phyloP scores from a whole-genome alignment of 345 rosid species.

The Streptanthus diversifolius region DNA sequence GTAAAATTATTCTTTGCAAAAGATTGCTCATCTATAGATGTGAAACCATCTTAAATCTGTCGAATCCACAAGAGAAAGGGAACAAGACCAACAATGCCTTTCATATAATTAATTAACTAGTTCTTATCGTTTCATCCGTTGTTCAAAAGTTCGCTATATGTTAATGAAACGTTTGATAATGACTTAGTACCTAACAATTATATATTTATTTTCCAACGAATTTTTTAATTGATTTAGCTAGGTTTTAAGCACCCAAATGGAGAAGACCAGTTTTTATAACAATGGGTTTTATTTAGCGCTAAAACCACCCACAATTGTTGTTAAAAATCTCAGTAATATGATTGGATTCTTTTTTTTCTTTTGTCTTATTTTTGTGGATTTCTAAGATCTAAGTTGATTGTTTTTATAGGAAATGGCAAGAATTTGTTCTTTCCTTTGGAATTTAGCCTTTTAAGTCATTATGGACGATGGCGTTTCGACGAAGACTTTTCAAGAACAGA shows the following conservation, averaged over 20 bases:
- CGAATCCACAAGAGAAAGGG: background rate
- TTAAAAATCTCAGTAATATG: background rate
- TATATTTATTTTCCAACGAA: no score
- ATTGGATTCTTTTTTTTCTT: background rate
- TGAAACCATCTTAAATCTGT: background rate
- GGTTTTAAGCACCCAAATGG: background rate
- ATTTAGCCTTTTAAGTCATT: background rate
- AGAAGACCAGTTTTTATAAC: background rate
- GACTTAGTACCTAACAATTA: no score
- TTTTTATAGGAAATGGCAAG: conserved; percentile 18
- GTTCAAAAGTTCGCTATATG: background rate
- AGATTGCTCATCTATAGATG: background rate
- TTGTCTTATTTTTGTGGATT: background rate
- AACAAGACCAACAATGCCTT: background rate
- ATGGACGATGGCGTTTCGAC: conserved; percentile 28
- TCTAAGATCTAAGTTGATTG: conserved; percentile 1
- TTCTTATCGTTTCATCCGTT: background rate
- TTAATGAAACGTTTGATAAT: no score
- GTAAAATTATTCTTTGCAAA: no score
- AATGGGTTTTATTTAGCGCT: background rate
- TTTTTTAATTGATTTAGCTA: background rate
- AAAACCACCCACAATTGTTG: background rate
- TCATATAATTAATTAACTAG: background rate
- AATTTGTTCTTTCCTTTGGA: conserved; percentile 30
- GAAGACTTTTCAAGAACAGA: conserved; percentile 23